Percentiles rank a stretch among this genome's conserved stretches.
phyloP scores from a whole-genome alignment of 768 basidiomycete genomes.

The Suillus spraguei region DNA sequence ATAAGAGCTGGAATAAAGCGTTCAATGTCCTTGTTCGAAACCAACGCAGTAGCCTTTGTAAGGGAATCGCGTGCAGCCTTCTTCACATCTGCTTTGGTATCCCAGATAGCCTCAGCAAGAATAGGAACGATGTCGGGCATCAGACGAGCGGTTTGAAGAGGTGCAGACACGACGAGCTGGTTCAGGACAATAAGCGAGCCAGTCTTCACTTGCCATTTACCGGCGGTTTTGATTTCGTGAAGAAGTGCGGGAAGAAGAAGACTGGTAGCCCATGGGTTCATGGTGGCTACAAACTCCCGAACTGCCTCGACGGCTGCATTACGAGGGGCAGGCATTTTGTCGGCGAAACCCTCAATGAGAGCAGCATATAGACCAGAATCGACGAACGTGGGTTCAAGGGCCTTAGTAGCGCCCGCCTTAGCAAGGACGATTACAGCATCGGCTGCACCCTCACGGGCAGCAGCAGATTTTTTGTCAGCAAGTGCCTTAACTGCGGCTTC shows the following conservation, averaged over 20 bases:
- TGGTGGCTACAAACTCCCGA: constrained; percentile 67
- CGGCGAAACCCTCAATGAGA: constrained; percentile 91
- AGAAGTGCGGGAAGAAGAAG: constrained; percentile 87
- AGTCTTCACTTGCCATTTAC: constrained; percentile 97
- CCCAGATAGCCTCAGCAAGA: constrained; percentile 96
- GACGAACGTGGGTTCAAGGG: constrained; percentile 88
- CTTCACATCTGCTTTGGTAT: constrained; percentile 98
- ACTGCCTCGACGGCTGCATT: constrained; percentile 86
- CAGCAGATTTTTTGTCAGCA: constrained; percentile 93
- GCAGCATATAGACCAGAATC: constrained; percentile 83
- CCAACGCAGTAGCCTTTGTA: constrained; percentile 90
- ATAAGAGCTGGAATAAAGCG: constrained; percentile 97
- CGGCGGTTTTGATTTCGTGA: constrained; percentile 91
- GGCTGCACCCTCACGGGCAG: constrained; percentile 88
- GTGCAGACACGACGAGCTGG: constrained; percentile 84
- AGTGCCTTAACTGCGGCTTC: constrained; percentile 84
- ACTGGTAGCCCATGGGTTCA: constrained; percentile 88
- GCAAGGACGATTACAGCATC: constrained; percentile 66
- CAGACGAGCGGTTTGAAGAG: constrained; percentile 81
- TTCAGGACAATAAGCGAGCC: constrained; percentile 82
- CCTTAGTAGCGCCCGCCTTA: constrained; percentile 70
- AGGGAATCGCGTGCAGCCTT: constrained; percentile 95
- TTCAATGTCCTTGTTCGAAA: constrained; percentile 99
- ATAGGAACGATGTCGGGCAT: constrained; percentile 96
- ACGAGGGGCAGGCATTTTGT: constrained; percentile 90